Evolutionary conservation across 352 stramenopile genomes (phyloP).

Genomic region (Phytophthora pisi): DNA sequence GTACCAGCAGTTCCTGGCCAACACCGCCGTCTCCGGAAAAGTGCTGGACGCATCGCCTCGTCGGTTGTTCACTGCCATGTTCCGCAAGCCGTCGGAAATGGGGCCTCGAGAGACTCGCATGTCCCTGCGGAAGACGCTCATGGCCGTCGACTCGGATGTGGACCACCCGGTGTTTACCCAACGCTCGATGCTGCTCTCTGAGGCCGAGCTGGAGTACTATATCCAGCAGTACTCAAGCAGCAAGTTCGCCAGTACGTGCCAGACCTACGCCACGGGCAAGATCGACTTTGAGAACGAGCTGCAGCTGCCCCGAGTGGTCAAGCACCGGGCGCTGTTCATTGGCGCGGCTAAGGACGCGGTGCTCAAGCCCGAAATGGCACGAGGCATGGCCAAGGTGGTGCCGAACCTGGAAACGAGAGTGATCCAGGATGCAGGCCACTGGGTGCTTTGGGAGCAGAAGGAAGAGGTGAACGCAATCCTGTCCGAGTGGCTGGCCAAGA

Average conservation of each 20-base stretch:
- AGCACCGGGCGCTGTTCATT: slow-evolving; percentile 54
- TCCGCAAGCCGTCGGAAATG: slow-evolving; percentile 40
- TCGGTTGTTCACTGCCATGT: slow-evolving; percentile 46
- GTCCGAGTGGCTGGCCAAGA: slow-evolving; percentile 31
- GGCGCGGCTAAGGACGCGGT: slow-evolving; percentile 45
- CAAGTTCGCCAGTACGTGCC: slow-evolving; percentile 44
- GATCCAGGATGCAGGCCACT: slow-evolving; percentile 50
- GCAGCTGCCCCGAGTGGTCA: slow-evolving; percentile 34
- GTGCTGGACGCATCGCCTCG: slow-evolving; percentile 41
- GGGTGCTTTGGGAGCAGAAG: slow-evolving; percentile 52
- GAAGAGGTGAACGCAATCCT: slow-evolving; percentile 52
- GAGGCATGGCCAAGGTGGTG: slow-evolving; percentile 46
- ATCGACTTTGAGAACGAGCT: slow-evolving; percentile 53
- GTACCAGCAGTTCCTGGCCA: slow-evolving; percentile 50
- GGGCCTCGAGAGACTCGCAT: slow-evolving; percentile 7
- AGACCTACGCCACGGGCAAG: slow-evolving; percentile 47
- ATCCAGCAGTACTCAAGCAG: slow-evolving; percentile 42
- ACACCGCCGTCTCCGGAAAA: slow-evolving; percentile 38
- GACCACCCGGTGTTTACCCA: slow-evolving; percentile 42
- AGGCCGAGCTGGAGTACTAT: slow-evolving; percentile 59
- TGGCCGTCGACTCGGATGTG: slow-evolving; percentile 30
- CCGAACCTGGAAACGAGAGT: slow-evolving; percentile 39
- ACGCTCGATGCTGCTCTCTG: slow-evolving; percentile 42
- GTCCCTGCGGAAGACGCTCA: slow-evolving; percentile 39
- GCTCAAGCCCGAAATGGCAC: slow-evolving; percentile 52